Base-by-base conservation (phyloP, 768 basidiomycete species). In the Auriscalpium microsporum region DNA sequence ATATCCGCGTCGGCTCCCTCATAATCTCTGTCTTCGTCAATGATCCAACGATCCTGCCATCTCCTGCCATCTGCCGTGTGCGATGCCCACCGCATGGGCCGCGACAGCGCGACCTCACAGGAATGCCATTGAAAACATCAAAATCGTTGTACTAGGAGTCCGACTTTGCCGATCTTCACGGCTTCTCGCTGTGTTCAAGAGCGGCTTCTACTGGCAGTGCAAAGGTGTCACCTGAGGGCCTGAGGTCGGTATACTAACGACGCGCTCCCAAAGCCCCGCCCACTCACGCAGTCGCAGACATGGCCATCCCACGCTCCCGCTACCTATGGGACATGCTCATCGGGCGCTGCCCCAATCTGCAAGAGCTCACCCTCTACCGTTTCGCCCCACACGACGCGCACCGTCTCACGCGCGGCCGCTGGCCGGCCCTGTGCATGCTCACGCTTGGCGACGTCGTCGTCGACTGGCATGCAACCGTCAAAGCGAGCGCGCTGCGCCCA, bases 301-400 rank as follows among this genome's bases (percentile, higher is more conserved):
- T 80, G 57, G 56, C 75, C 3, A 46, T 62, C 5, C 60, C 81
- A 2, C 71, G 77, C 21, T 79, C 75, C 54, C 72, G 71, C 46
- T 74, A 72, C 40, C 70, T 90, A 52, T 86, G 84, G 83, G 76
- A 81, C 58, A 87, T 90, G 87, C 75, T 90, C 48, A 78, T 81
- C 52, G 69, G 71, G 21, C 76, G 75, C 33, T 85, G 82, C 62
- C 84, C 83, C 1, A 74, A 84, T 59, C 75, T 90, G 9, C 80
- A 86, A 64, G 82, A 84, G 53, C 74, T 90, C 5, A 67, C 72
- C 46, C 75, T 90, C 34, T 72, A 81, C 19, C 80, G 82, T 3
- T 70, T 71, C 35, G 80, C 80, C 13, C 68, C 75, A 1, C 71
- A 79, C 13, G 81, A 84, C 59, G 76, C 79, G 3, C 78, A 77